Percentiles rank a stretch among this genome's conserved stretches.
These are phyloP conservation scores for Solanum habrochaites DNA, from an alignment of 257 asterid species.

Conservation along the genomic window DNA sequence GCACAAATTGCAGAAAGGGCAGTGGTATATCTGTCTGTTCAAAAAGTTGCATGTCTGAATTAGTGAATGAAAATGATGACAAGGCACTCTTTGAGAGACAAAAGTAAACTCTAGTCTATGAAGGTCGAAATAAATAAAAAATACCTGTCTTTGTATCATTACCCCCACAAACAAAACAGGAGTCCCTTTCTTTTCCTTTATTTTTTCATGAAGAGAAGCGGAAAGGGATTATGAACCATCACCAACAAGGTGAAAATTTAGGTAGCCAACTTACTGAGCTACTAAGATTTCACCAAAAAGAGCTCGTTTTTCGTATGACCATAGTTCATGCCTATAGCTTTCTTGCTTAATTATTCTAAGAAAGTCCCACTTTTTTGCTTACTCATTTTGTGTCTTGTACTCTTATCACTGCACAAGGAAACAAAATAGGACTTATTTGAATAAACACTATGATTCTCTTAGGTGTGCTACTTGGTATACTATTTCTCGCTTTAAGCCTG, in stretches of 20 bases:
- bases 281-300: neutral
- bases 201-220: neutral
- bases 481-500: neutral
- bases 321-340: neutral
- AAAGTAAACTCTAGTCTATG: neutral
- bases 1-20: constrained; percentile 93
- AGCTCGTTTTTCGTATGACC: neutral
- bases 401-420: neutral
- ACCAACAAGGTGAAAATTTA: neutral
- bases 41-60: neutral
- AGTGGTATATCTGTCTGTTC: constrained; percentile 78
- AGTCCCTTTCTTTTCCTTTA: neutral
- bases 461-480: neutral
- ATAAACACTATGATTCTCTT: neutral
- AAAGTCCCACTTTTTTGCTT: neutral
- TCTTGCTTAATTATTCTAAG: neutral
- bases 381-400: neutral
- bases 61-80: neutral
- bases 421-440: neutral
- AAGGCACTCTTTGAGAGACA: no score
- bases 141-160: neutral
- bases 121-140: neutral
- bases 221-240: neutral
- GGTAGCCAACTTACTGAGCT: neutral
- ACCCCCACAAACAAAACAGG: neutral